Conservation (phyloP, 192 early-diverging fungal genomes). For the Helicostylum pulchrum region DNA sequence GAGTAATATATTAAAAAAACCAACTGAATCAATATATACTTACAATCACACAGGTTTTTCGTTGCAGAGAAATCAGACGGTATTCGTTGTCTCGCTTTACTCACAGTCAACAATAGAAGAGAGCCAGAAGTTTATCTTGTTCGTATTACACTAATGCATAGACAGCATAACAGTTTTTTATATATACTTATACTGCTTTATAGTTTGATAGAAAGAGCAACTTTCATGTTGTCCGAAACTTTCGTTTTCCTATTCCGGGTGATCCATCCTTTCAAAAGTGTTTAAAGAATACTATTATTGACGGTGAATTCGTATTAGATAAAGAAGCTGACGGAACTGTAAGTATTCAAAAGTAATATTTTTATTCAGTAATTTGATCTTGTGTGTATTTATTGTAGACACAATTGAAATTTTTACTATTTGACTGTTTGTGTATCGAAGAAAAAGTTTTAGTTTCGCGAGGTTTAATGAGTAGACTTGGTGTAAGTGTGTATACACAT, state of each 20-base stretch:
- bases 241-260: slow-evolving; percentile 61
- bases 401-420: slow-evolving; percentile 52
- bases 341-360: slow-evolving; percentile 13
- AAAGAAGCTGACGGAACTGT: slow-evolving; percentile 52
- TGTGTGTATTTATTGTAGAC: slow-evolving; percentile 7
- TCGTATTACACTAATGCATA: neutral
- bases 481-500: slow-evolving; percentile 43
- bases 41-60: slow-evolving; percentile 49
- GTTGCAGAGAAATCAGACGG: slow-evolving; percentile 88
- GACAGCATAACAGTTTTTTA: slow-evolving; percentile 19
- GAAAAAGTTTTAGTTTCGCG: slow-evolving; percentile 55
- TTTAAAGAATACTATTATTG: slow-evolving; percentile 77
- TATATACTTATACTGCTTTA: neutral
- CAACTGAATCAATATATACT: neutral
- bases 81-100: slow-evolving; percentile 53
- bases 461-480: slow-evolving; percentile 66
- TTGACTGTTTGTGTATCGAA: slow-evolving; percentile 70
- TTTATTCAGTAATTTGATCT: neutral
- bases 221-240: slow-evolving; percentile 60
- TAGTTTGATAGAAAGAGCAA: slow-evolving; percentile 88
- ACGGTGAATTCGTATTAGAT: slow-evolving; percentile 90
- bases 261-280: slow-evolving; percentile 35
- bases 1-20: slow-evolving; percentile 41
- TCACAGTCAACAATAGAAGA: slow-evolving; percentile 40
- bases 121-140: slow-evolving; percentile 56